These are phyloP conservation scores for Rhizoclosmatium sp. DNA, from an alignment of 192 early-diverging fungal species.

Conservation along the genomic window DNA sequence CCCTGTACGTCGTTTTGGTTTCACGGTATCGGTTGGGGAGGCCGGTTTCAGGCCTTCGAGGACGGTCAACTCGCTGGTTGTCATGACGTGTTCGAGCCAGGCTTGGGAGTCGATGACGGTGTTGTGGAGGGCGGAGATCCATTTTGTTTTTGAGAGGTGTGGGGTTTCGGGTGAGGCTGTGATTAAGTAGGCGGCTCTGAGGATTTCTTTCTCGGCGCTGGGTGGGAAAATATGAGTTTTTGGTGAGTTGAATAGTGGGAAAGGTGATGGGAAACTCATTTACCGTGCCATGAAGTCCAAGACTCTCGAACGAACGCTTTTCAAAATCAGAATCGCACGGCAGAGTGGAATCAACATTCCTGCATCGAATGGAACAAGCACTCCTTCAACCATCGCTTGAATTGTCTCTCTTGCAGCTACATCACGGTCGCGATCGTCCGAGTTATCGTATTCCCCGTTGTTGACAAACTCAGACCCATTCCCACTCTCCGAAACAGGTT, in stretches of 20 bases:
- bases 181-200: conserved; percentile 7
- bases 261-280: background rate
- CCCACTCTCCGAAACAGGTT: background rate
- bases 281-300: conserved; percentile 30
- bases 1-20: background rate
- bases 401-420: conserved; percentile 13
- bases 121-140: conserved; percentile 20
- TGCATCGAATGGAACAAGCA: conserved; percentile 18
- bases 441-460: conserved; percentile 6
- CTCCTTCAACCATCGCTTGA: conserved; percentile 24
- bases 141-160: conserved; percentile 20
- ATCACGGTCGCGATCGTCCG: conserved; percentile 24
- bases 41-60: conserved; percentile 35
- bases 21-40: background rate
- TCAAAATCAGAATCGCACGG: conserved; percentile 21
- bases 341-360: conserved; percentile 34
- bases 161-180: background rate
- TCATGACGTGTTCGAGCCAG: conserved; percentile 30
- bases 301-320: conserved; percentile 21
- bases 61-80: conserved; percentile 21
- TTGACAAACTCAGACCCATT: background rate
- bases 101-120: conserved; percentile 29
- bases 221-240: background rate
- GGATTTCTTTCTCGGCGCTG: conserved; percentile 22
- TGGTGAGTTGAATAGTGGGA: background rate